Evolutionary conservation across 1,284 basidiomycete species (phyloP), one percentile per base, ranked within the genome.

Genomic region (Fomitopsis pinicola): DNA sequence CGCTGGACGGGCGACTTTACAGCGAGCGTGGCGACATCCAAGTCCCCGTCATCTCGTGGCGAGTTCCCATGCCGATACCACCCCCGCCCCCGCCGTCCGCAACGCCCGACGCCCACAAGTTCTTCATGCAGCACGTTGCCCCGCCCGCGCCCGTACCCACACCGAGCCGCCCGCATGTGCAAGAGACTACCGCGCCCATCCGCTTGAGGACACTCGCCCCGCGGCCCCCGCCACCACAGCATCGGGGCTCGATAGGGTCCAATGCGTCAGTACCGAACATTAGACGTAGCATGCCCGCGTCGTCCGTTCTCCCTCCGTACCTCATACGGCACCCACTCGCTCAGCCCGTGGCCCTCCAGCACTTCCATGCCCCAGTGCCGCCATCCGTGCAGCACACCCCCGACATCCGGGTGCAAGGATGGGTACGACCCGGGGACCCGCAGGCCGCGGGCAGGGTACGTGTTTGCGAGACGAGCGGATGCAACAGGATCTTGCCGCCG

Each of bases 401-500:
- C 17, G 15, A 36, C 15, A 17, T 15, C 8, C 14, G 5, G 33
- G 50, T 38, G 1, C 35, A 38, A 8, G 52, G 52, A 7, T 54
- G 33, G 52, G n/a, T 26, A 10, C 10, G 15, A 17, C 44, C 17
- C 33, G 14, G 22, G 5, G 48, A 38, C 12, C 35, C 1, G 36
- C 52, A 38, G 52, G 36, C 36, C 5, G 52, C 19, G 35, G 52
- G 52, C 52, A 54, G 42, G 22, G 35, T 60, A 6, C 53, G 59
- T 17, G 19, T 56, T 2, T 60, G 59, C 45, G 54, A 33, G 35
- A 60, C 30, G 42, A 30, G 42, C 45, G 59, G 59, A 6, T 60
- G 59, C 45, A 56, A n/a, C 54, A 42, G 42, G 19, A 42, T 60
- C 15, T 42, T 60, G 33, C 44, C 54, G 7, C 44, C 54, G 30